Percentiles rank a stretch among this genome's conserved stretches.
Conservation (phyloP, 208 protist genomes). For the Acanthamoeba sp. region DNA sequence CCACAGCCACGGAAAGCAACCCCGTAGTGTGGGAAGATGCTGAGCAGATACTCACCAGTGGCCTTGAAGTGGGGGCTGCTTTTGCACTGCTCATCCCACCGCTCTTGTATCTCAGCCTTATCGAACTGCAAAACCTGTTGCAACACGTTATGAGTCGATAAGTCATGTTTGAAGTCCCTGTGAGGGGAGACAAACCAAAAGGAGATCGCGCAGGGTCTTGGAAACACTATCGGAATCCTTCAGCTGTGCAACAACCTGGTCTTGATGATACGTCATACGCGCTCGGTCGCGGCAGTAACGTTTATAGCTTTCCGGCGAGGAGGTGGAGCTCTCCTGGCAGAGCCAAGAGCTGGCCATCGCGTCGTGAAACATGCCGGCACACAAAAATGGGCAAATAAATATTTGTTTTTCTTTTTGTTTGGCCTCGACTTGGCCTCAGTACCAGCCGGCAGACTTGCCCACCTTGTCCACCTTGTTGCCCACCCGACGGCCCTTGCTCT, state of each 20-base stretch:
- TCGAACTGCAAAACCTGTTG: not conserved
- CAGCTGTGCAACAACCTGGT: not conserved
- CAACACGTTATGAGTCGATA: not conserved
- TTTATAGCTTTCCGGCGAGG: not conserved
- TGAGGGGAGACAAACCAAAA: not conserved
- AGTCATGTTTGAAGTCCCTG: not conserved
- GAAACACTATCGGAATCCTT: not conserved
- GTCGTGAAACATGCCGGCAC: too few species aligned
- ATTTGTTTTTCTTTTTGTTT: not conserved
- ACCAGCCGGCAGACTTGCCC: not conserved
- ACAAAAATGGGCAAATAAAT: not conserved
- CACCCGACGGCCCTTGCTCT: not conserved
- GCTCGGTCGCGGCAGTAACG: not conserved
- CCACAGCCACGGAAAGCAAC: not conserved
- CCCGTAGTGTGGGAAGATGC: not conserved
- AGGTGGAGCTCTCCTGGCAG: too few species aligned
- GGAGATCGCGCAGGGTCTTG: not conserved
- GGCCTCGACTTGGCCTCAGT: not conserved
- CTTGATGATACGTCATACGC: not conserved
- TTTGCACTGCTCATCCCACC: not conserved
- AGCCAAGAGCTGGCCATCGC: too few species aligned
- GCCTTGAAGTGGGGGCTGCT: not conserved
- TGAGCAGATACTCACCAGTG: not conserved
- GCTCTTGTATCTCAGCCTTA: not conserved
- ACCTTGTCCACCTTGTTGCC: constrained; percentile 61